Conservation (phyloP, 345 rosid genomes). For the Carallia brachiata region DNA sequence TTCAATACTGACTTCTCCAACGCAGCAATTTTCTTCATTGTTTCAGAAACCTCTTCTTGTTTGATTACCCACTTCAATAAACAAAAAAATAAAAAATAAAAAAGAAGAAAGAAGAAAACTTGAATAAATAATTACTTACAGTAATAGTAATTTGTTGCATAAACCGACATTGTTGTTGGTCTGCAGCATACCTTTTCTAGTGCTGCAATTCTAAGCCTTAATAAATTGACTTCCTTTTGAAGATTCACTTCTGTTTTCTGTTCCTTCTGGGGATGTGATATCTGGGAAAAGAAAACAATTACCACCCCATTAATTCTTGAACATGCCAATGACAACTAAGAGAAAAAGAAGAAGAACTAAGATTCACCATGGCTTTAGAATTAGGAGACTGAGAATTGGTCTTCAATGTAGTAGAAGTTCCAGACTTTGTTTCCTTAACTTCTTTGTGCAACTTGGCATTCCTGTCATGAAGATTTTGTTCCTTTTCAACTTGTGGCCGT, state of each 20-base stretch:
- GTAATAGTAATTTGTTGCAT: too few relatives aligned
- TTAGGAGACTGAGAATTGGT: too few relatives aligned
- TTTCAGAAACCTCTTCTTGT: background rate
- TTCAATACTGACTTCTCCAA: slow-evolving; percentile 5
- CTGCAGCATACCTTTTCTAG: background rate
- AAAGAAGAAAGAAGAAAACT: too few relatives aligned
- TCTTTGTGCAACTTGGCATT: too few relatives aligned
- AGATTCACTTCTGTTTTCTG: background rate
- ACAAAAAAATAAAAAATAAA: too few relatives aligned
- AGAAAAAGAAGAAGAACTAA: background rate
- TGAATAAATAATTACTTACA: too few relatives aligned
- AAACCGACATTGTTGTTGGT: too few relatives aligned
- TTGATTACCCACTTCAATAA: background rate
- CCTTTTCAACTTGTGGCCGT: too few relatives aligned
- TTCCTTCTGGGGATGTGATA: background rate
- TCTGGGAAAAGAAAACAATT: background rate
- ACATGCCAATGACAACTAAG: background rate
- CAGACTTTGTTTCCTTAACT: too few relatives aligned
- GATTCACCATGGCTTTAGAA: background rate
- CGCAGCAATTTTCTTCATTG: background rate
- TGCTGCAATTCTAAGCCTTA: background rate
- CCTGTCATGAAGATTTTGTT: too few relatives aligned
- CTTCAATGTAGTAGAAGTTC: too few relatives aligned
- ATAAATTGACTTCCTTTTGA: background rate
- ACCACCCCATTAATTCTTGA: background rate